phyloP scores from a whole-genome alignment of 805 yeast species.

The Debaryomyces maramus region DNA sequence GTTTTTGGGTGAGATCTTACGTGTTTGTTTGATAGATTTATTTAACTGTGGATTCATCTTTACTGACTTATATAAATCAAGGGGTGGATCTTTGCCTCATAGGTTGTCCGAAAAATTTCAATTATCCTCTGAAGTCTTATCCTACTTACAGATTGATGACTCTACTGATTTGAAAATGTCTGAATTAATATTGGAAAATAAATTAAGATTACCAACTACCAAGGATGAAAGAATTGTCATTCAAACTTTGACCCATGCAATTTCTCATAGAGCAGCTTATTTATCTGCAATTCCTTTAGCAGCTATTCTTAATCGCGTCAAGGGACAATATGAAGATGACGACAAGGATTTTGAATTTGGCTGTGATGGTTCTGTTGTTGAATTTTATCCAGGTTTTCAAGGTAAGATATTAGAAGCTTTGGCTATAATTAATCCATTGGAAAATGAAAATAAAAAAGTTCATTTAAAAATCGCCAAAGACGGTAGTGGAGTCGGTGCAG shows the following conservation, averaged over 20 bases:
- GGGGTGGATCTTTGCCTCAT: constrained; percentile 53
- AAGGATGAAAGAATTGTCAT: constrained; percentile 71
- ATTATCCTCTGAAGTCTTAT: constrained; percentile 78
- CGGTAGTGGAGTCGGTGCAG: constrained; percentile 98
- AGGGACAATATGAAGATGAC: constrained; percentile 49
- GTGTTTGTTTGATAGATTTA: constrained; percentile 72
- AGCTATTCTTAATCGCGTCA: constrained; percentile 73
- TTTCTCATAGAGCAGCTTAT: constrained; percentile 86
- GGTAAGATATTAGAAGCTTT: constrained; percentile 79
- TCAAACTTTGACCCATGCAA: constrained; percentile 71
- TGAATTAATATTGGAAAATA: constrained; percentile 63
- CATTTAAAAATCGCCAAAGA: constrained; percentile 85
- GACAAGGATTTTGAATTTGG: constrained; percentile 82
- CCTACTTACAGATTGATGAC: constrained; percentile 83
- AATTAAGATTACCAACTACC: constrained; percentile 68
- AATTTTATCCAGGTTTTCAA: constrained; percentile 89
- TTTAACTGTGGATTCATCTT: constrained; percentile 60
- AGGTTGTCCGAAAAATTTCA: constrained; percentile 75
- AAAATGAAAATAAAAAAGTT: constrained; percentile 72
- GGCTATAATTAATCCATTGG: constrained; percentile 65
- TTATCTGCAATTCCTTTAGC: constrained; percentile 88
- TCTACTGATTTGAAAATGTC: constrained; percentile 71
- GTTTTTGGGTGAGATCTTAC: constrained; percentile 87
- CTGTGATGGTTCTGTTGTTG: constrained; percentile 93
- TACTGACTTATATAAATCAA: constrained; percentile 45